Percentiles rank a stretch among this genome's conserved stretches.
phyloP scores from a whole-genome alignment of 2,329 filamentous ascomycete species.

The Eutypa lata region DNA sequence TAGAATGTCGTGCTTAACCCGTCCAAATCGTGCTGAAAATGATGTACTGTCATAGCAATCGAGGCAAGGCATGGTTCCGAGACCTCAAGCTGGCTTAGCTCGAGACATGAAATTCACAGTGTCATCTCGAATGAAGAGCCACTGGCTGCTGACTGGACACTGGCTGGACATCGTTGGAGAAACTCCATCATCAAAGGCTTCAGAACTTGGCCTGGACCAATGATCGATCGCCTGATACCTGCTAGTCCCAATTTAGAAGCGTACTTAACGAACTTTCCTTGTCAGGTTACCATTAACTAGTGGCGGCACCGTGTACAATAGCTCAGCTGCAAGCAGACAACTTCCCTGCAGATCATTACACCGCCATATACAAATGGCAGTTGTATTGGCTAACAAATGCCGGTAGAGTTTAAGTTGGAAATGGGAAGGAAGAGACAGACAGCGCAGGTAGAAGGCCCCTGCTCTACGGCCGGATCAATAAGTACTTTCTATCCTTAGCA shows the following conservation, averaged over 20 bases:
- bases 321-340: conserved; percentile 14
- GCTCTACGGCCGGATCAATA: conserved; percentile 15
- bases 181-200: neutral
- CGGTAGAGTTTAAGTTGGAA: conserved; percentile 4
- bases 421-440: conserved; percentile 11
- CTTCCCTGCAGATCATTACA: conserved; percentile 20
- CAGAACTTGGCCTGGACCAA: neutral
- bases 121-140: conserved; percentile 1
- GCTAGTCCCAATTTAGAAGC: neutral
- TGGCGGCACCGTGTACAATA: conserved; percentile 26
- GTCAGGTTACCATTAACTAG: conserved; percentile 10
- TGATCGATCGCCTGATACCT: neutral
- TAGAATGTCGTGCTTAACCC: neutral
- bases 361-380: conserved; percentile 22
- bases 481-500: conserved; percentile 19
- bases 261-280: too few species aligned
- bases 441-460: conserved; percentile 16
- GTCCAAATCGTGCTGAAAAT: conserved; percentile 4
- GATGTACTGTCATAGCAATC: conserved; percentile 16
- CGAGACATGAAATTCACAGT: conserved; percentile 12
- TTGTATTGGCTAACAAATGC: conserved; percentile 21
- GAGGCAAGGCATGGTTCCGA: conserved; percentile 5
- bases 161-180: conserved; percentile 4
- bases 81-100: conserved; percentile 8
- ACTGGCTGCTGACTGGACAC: conserved; percentile 2